Conservation (phyloP, 148 eudicot genomes). For the Limonium bicolor region DNA sequence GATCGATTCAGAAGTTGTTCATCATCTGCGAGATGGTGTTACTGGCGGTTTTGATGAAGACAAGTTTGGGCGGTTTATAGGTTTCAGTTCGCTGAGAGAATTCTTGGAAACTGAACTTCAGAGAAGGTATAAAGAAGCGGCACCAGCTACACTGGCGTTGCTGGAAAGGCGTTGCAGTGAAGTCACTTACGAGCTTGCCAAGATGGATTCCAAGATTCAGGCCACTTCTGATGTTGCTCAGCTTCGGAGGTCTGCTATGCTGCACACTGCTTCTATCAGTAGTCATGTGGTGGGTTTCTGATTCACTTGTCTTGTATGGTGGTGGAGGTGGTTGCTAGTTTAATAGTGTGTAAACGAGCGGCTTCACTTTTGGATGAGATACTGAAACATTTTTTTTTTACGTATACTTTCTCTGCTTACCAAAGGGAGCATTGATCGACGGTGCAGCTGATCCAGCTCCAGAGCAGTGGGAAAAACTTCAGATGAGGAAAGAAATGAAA, state of each 20-base stretch:
- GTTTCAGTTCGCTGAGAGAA: constrained; percentile 75
- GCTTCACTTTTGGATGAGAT: no score
- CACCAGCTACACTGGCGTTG: constrained; percentile 88
- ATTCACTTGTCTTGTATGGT: not conserved
- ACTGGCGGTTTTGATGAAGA: constrained; percentile 96
- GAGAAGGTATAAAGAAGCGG: constrained; percentile 91
- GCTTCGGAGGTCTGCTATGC: constrained; percentile 81
- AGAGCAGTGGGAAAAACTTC: constrained; percentile 95
- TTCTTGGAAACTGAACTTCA: constrained; percentile 88
- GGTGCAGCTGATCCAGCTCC: constrained; percentile 98
- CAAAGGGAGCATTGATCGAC: constrained; percentile 73
- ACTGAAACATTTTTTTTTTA: no score
- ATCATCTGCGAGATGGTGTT: constrained; percentile 67
- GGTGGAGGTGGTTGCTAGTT: no score
- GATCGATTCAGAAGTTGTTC: constrained; percentile 58
- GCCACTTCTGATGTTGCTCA: constrained; percentile 91
- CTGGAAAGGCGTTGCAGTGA: constrained; percentile 90
- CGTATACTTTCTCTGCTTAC: constrained; percentile 5
- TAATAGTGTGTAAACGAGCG: no score
- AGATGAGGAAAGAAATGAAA: constrained; percentile 70
- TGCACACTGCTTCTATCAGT: constrained; percentile 71
- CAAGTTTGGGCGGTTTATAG: constrained; percentile 59
- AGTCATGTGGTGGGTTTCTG: constrained; percentile 53
- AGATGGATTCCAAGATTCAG: constrained; percentile 70
- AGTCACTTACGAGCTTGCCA: constrained; percentile 50